Evolutionary conservation across 768 basidiomycete genomes (phyloP).

Genomic region (Piloderma croceum): DNA sequence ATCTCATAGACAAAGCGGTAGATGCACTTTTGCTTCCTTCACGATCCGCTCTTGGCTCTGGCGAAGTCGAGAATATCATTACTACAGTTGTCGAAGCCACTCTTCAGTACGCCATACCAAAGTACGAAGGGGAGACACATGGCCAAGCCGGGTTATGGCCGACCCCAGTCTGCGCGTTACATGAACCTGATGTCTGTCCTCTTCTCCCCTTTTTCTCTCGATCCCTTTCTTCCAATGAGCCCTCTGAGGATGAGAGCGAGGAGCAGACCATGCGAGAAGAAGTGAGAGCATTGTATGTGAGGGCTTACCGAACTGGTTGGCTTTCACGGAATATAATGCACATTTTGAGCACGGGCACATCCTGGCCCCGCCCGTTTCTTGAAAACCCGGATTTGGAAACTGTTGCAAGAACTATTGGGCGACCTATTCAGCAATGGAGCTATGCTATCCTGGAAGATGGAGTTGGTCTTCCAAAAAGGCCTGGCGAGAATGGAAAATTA

Average conservation of each 20-base stretch:
- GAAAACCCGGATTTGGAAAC: slow-evolving; percentile 74
- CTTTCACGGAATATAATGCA: slow-evolving; percentile 58
- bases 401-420: slow-evolving; percentile 55
- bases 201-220: slow-evolving; percentile 49
- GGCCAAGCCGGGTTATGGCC: slow-evolving; percentile 45
- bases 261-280: slow-evolving; percentile 23
- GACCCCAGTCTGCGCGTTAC: slow-evolving; percentile 56
- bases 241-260: slow-evolving; percentile 13
- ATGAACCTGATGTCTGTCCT: slow-evolving; percentile 51
- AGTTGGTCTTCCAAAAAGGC: slow-evolving; percentile 48
- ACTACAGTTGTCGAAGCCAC: slow-evolving; percentile 70
- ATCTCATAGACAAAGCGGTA: slow-evolving; percentile 68
- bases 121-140: slow-evolving; percentile 38
- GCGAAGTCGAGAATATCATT: slow-evolving; percentile 60
- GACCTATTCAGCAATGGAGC: slow-evolving; percentile 58
- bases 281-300: slow-evolving; percentile 48
- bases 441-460: slow-evolving; percentile 66
- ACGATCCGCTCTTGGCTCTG: slow-evolving; percentile 42
- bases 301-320: slow-evolving; percentile 56
- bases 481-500: slow-evolving; percentile 23
- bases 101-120: slow-evolving; percentile 72
- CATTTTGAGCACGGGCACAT: slow-evolving; percentile 53
- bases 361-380: slow-evolving; percentile 69
- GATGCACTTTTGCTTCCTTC: slow-evolving; percentile 50
- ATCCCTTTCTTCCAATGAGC: slow-evolving; percentile 28